A percentile compares a stretch with the other conserved stretches of the same genome.
These are phyloP conservation scores for Dryas integrifolia DNA, from an alignment of 331 rosid species.

Conservation along the genomic window DNA sequence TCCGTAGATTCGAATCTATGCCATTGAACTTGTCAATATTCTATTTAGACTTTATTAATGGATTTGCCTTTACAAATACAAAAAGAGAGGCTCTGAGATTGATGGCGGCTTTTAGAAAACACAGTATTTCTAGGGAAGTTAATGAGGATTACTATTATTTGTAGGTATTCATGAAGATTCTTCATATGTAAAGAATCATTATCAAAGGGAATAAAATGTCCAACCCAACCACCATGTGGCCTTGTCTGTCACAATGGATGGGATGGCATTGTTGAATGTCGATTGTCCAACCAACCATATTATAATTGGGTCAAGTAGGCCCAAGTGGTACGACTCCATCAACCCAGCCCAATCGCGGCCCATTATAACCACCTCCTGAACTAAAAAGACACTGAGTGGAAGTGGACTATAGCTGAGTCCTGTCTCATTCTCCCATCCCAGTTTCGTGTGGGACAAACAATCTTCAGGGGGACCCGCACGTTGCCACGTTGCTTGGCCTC, in stretches of 20 bases:
- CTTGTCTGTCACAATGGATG: not conserved
- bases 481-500: constrained; percentile 7
- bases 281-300: not conserved
- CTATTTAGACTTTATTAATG: too few species aligned
- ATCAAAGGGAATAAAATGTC: too few species aligned
- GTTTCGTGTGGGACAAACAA: not conserved
- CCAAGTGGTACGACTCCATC: not conserved
- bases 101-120: too few species aligned
- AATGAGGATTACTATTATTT: too few species aligned
- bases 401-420: not conserved
- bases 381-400: not conserved
- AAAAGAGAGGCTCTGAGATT: too few species aligned
- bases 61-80: too few species aligned
- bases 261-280: not conserved
- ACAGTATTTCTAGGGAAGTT: too few species aligned
- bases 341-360: not conserved
- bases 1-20: too few species aligned
- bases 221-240: too few species aligned
- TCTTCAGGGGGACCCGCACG: not conserved
- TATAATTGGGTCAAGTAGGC: not conserved
- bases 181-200: too few species aligned
- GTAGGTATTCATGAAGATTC: too few species aligned
- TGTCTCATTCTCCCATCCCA: not conserved
- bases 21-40: too few species aligned
- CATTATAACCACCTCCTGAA: not conserved